Conservation (phyloP, 2,329 filamentous ascomycete genomes). For the Chrysoporthe austroafricana region DNA sequence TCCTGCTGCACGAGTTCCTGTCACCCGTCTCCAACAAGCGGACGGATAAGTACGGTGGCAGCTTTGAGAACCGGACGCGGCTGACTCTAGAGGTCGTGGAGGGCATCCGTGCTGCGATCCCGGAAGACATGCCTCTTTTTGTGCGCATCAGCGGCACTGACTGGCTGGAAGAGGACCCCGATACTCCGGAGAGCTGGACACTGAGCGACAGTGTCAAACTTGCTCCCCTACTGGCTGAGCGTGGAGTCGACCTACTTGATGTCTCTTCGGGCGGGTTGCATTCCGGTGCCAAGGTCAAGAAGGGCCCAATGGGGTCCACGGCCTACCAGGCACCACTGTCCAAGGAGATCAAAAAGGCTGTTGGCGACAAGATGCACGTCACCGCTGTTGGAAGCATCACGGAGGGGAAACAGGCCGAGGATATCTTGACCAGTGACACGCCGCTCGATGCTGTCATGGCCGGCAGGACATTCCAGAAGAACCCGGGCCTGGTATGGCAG, state of each 20-base stretch:
- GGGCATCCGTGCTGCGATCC: conserved; percentile 63
- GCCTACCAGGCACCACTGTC: conserved; percentile 74
- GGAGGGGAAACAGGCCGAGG: conserved; percentile 49
- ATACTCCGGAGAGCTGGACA: conserved; percentile 63
- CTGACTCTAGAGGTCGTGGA: conserved; percentile 71
- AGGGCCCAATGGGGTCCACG: conserved; percentile 48
- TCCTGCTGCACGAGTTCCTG: conserved; percentile 72
- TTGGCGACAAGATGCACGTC: conserved; percentile 61
- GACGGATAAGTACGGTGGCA: conserved; percentile 69
- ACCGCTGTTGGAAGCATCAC: conserved; percentile 55
- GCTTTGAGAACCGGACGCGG: conserved; percentile 72
- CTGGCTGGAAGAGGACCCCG: conserved; percentile 66
- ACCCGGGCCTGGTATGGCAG: conserved; percentile 58
- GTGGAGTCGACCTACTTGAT: conserved; percentile 76
- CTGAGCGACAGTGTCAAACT: conserved; percentile 66
- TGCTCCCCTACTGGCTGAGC: conserved; percentile 64
- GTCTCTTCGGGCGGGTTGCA: conserved; percentile 71
- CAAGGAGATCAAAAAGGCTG: conserved; percentile 69
- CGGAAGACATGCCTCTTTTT: conserved; percentile 71
- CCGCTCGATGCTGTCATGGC: conserved; percentile 54
- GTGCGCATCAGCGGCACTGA: conserved; percentile 75
- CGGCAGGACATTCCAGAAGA: conserved; percentile 61
- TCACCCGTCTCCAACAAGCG: conserved; percentile 72
- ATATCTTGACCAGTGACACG: conserved; percentile 47
- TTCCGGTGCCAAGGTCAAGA: conserved; percentile 57